Evolutionary conservation across 164 flowering plant species (phyloP).

Genomic region (Umbellularia californica): DNA sequence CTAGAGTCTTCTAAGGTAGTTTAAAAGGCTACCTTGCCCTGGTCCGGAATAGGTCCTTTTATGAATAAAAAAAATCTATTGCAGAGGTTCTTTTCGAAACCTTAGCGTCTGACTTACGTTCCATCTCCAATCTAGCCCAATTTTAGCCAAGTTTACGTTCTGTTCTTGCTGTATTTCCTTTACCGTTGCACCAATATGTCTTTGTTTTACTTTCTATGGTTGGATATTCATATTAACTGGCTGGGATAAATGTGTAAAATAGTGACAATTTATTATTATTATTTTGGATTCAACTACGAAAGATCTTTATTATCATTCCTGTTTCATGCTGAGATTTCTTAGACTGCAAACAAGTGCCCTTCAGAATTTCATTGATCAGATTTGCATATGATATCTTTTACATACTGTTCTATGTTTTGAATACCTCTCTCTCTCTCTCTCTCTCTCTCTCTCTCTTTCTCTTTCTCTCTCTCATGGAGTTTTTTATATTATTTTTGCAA

Average conservation of each 20-base stretch:
- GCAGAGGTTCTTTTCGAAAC: no score
- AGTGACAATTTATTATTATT: background rate
- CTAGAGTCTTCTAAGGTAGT: no score
- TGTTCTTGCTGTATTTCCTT: no score
- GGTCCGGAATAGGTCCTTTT: no score
- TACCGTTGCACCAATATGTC: no score
- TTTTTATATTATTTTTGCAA: background rate
- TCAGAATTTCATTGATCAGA: background rate
- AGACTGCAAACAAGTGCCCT: background rate
- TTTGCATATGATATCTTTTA: no score
- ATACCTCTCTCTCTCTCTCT: background rate
- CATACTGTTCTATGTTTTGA: background rate
- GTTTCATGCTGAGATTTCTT: background rate
- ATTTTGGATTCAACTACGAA: background rate
- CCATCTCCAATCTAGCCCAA: no score
- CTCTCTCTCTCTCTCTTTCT: conserved; percentile 2
- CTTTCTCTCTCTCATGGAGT: background rate
- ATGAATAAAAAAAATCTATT: no score
- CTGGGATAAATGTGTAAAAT: background rate
- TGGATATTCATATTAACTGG: background rate
- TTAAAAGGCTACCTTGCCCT: no score
- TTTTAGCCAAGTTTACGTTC: no score
- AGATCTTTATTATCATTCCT: background rate
- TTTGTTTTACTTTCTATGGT: no score
- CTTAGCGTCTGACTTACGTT: no score